Percentiles rank a stretch among this genome's conserved stretches.
phyloP scores from a whole-genome alignment of 2,329 filamentous ascomycete species.

The Dothiorella sarmentorum region DNA sequence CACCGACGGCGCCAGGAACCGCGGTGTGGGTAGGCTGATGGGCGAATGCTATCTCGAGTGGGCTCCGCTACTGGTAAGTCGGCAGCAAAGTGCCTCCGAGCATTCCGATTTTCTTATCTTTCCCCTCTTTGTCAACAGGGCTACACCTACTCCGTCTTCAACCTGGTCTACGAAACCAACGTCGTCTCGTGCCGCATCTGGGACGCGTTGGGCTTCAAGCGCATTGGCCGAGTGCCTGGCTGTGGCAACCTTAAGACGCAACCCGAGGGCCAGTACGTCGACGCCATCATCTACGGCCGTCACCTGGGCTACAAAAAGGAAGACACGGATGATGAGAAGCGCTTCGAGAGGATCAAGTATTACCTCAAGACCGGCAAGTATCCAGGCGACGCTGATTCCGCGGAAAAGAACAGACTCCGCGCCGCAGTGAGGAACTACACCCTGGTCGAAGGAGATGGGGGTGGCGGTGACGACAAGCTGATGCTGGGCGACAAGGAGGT shows the following conservation, averaged over 20 bases:
- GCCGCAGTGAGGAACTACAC: constrained; percentile 96
- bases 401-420: constrained; percentile 90
- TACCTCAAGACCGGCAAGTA: constrained; percentile 95
- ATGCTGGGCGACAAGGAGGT: constrained; percentile 99
- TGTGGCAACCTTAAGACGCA: constrained; percentile 49
- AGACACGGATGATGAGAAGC: constrained; percentile 86
- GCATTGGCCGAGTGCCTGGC: constrained; percentile 72
- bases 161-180: constrained; percentile 91
- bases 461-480: constrained; percentile 51
- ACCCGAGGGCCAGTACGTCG: constrained; percentile 44
- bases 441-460: constrained; percentile 51
- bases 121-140: constrained; percentile 52
- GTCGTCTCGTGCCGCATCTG: constrained; percentile 86
- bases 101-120: neutral
- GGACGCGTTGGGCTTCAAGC: constrained; percentile 89
- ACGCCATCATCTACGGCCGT: constrained; percentile 59
- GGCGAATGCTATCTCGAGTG: constrained; percentile 52
- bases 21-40: constrained; percentile 51
- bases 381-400: constrained; percentile 85
- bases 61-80: constrained; percentile 48
- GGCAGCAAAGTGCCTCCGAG: no score
- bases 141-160: constrained; percentile 91
- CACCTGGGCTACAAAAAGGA: constrained; percentile 63
- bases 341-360: constrained; percentile 97
- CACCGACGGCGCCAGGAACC: constrained; percentile 46